Percentiles rank a stretch among this genome's conserved stretches.
phyloP scores from a whole-genome alignment of 768 basidiomycete genomes.

The Trametes cinnabarina region DNA sequence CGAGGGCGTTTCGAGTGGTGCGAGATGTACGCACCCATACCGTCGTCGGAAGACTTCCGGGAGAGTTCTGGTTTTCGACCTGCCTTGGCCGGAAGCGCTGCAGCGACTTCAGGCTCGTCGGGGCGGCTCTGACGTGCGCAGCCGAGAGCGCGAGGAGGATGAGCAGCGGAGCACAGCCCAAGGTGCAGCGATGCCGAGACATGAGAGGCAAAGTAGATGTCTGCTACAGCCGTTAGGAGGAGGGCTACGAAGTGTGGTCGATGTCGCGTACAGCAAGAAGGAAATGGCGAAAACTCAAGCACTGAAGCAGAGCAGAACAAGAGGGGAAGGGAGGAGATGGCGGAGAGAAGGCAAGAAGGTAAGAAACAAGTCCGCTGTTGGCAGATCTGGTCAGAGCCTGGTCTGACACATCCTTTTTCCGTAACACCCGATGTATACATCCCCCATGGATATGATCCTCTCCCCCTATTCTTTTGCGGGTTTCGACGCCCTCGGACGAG shows the following conservation, averaged over 20 bases:
- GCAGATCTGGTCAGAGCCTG: neutral
- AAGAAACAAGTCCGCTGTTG: no score
- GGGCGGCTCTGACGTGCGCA: neutral
- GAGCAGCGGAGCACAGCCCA: constrained; percentile 1
- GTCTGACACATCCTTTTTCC: constrained; percentile 12
- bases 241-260: no score
- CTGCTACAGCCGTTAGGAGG: no score
- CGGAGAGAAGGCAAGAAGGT: neutral
- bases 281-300: neutral
- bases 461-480: neutral
- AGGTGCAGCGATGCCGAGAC: constrained; percentile 2
- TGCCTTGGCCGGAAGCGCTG: neutral
- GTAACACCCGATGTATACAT: no score
- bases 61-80: neutral
- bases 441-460: no score
- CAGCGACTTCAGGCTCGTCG: neutral
- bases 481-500: no score
- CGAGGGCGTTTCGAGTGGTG: neutral
- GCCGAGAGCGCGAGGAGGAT: neutral
- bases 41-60: neutral
- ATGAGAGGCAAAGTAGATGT: no score
- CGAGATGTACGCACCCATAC: constrained; percentile 16
- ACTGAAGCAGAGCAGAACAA: neutral
- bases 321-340: neutral
- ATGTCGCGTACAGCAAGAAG: neutral